phyloP scores from a whole-genome alignment of 106 monocot genomes.

The Dendrobium catenatum region DNA sequence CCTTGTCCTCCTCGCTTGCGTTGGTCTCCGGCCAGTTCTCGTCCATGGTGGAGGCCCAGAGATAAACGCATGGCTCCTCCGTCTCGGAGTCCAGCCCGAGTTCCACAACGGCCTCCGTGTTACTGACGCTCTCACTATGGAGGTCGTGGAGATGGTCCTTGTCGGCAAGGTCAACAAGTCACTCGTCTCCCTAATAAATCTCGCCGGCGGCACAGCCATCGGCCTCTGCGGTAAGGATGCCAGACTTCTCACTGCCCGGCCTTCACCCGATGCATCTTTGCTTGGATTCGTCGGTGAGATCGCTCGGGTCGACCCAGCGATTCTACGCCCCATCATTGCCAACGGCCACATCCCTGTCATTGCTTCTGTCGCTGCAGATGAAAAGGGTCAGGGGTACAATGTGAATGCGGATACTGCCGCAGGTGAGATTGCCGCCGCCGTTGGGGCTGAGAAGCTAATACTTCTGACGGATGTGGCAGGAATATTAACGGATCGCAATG shows the following conservation, averaged over 20 bases:
- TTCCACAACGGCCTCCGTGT: constrained; percentile 90
- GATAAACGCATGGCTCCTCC: constrained; percentile 72
- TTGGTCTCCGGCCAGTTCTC: constrained; percentile 75
- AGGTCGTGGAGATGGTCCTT: constrained; percentile 97
- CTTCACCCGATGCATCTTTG: constrained; percentile 44
- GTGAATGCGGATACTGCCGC: constrained; percentile 89
- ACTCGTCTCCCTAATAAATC: constrained; percentile 75
- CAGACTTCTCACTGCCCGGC: constrained; percentile 66
- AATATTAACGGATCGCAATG: constrained; percentile 62
- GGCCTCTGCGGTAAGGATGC: constrained; percentile 88
- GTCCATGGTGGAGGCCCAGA: constrained; percentile 94
- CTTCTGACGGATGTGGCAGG: constrained; percentile 84
- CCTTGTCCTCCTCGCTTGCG: constrained; percentile 87
- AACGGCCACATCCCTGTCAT: constrained; percentile 78
- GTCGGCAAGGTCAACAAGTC: constrained; percentile 88
- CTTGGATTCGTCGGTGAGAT: constrained; percentile 96
- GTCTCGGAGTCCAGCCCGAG: constrained; percentile 54
- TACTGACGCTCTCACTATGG: constrained; percentile 88
- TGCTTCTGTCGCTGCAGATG: constrained; percentile 80
- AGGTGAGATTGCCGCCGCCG: constrained; percentile 81
- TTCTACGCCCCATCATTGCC: constrained; percentile 47
- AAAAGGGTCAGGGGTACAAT: constrained; percentile 68
- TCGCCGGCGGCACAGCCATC: constrained; percentile 73
- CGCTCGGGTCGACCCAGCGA: constrained; percentile 52
- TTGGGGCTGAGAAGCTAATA: constrained; percentile 85